Base-by-base conservation (phyloP, 345 rosid genomes). In the Durio zibethinus region DNA sequence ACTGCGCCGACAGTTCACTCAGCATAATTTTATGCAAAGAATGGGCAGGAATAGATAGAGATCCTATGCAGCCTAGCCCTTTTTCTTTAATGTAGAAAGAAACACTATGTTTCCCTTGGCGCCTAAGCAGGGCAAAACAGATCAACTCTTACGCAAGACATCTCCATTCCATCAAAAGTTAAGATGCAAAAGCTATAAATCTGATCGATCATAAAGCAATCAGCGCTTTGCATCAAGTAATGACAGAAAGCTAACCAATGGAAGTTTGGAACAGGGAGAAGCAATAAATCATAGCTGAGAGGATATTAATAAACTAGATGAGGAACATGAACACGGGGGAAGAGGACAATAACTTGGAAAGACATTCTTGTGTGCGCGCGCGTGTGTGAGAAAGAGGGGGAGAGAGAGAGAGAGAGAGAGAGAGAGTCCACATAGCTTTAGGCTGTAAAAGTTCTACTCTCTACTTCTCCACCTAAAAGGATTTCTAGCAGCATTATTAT, bases 321-420 rank as follows among this genome's bases (percentile, higher is more conserved):
- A 48, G 59, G 25, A 48, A 47, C 42, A 48, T 4, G 73, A 48
- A 16, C 73, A 27, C 4, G 0, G 0, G 16, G 38, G 40, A 70
- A 29, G 42, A 2, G 25, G 25, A 18, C 9, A 57, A 29, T 12
- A 38, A 73, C 53, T 16, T 38, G 48, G 35, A 36, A 36, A 14
- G 47, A 56, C 10, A 36, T 38, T 35, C 4, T 35, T 36, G 48
- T 54, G 36, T 40, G 16, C 20, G 50, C 3, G 47, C 20, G 63
- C 27, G 33, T 21, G 12, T 8, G 14, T 16, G 40, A 52, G 53
- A 33, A 64, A 71, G 57, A 65, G 71, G 53, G 63, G 70, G 43
- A 67, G 3, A 33, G 72, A 71, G 57, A 65, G 71, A 56, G 63
- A 74, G n/a, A n/a, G n/a, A 33, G 72, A 71, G 57, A 65, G 71